Evolutionary conservation across 306 rosid genomes (phyloP), one percentile per base, ranked within the genome.

Genomic region (Comarum palustre): DNA sequence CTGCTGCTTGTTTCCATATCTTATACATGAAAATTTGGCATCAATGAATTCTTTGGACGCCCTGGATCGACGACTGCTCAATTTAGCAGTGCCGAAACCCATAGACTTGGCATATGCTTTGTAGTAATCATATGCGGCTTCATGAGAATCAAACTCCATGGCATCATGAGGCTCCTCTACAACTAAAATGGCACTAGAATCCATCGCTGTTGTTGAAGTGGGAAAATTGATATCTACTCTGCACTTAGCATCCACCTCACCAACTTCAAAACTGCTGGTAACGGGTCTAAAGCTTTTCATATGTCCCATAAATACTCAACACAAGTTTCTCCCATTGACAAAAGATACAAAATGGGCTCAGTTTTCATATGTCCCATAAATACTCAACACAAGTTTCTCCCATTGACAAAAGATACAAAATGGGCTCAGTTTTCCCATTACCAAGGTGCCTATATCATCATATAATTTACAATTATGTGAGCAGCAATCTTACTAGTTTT

Each of bases 61-160:
- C 73, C 80, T 69, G 14, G 80, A 77, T 6, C 80, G 75, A 24
- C 80, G 80, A 16, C 80, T 77, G 64, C 80, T 77, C 71, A 77
- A 27, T 64, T 77, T 77, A 17, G 75, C 71, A 47, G 80, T 77
- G 71, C 80, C 80, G 60, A 77, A 77, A 36, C 80, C 80, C 25
- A 62, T 71, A 4, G 80, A 69, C 65, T 77, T 77, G 71, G 80
- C 80, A 25, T 77, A 77, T 1, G 73, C 71, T 69, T 70, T 77
- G 80, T 77, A 77, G 43, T 61, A 77, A 6, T 52, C n/a, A 52
- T 77, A 77, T 6, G 80, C 80, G 34, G 68, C 75, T 61, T 77
- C 80, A 50, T 77, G 80, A 13, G 80, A 47, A 60, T 77, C 80
- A 61, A 77, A 77, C 52, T 77, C 75, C 45, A 77, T 69, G 32